phyloP scores from a whole-genome alignment of 129 eudicot species.

The Centella asiatica region DNA sequence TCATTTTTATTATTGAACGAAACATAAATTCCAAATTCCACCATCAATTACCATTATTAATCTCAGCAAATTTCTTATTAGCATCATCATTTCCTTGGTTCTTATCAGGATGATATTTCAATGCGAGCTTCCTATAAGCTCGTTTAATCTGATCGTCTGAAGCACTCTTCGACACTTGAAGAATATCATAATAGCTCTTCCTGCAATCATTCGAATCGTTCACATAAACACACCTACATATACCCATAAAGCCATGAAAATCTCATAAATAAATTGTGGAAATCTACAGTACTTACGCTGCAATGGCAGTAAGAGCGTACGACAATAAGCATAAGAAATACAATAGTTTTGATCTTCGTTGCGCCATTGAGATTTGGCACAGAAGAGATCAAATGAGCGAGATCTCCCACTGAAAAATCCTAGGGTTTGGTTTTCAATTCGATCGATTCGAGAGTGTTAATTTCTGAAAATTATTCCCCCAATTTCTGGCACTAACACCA shows the following conservation, averaged over 20 bases:
- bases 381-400: constrained; percentile 8
- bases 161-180: constrained; percentile 89
- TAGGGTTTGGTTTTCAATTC: constrained; percentile 26
- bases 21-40: not conserved
- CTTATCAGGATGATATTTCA: constrained; percentile 96
- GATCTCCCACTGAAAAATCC: constrained; percentile 1
- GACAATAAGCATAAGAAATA: constrained; percentile 38
- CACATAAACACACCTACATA: not conserved
- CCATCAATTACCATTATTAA: constrained; percentile 59
- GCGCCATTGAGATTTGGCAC: constrained; percentile 43
- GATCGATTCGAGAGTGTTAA: not conserved
- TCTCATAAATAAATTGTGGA: not conserved
- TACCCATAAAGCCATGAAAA: too few relatives aligned
- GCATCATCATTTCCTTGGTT: constrained; percentile 98
- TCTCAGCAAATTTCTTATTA: constrained; percentile 86
- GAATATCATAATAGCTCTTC: constrained; percentile 86
- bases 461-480: too few relatives aligned
- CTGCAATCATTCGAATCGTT: constrained; percentile 26
- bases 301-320: constrained; percentile 42
- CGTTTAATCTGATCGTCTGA: constrained; percentile 91
- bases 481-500: not conserved
- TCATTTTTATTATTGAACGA: not conserved
- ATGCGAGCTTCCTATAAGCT: constrained; percentile 84
- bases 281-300: constrained; percentile 59
- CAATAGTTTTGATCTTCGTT: constrained; percentile 50